These are phyloP conservation scores for Ophiostoma quercus DNA, from an alignment of 2,329 filamentous ascomycete species.

Conservation along the genomic window DNA sequence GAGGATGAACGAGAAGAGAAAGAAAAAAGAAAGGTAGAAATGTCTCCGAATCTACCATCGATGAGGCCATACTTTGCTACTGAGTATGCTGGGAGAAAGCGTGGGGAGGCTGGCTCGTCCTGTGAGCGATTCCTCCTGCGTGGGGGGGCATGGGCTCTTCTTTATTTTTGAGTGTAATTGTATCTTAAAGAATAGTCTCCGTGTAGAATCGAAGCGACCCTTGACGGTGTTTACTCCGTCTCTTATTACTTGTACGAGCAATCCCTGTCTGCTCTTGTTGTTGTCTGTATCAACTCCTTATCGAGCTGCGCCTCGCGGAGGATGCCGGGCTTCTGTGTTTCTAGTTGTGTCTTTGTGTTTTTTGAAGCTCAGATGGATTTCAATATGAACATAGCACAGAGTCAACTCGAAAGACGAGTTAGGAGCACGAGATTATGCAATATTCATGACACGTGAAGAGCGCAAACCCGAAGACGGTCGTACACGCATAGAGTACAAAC, in stretches of 20 bases:
- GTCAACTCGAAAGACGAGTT: not conserved
- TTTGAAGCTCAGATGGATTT: no score
- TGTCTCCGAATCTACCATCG: no score
- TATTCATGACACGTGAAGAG: not conserved
- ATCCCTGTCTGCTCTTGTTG: not conserved
- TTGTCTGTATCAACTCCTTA: not conserved
- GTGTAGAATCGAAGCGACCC: not conserved
- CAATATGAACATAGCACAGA: not conserved
- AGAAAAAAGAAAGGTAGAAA: no score
- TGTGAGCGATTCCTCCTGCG: not conserved
- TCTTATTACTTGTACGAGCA: not conserved
- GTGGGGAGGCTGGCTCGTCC: not conserved
- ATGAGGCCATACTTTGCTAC: not conserved
- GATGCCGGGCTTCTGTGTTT: not conserved
- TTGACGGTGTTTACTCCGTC: not conserved
- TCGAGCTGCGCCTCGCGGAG: not conserved
- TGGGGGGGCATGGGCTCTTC: not conserved
- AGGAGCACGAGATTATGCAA: not conserved
- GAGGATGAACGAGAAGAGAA: not conserved
- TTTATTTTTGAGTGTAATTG: not conserved
- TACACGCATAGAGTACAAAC: not conserved
- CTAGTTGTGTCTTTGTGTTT: not conserved
- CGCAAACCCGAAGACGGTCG: not conserved
- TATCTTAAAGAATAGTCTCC: not conserved
- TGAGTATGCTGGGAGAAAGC: not conserved